Conservation (phyloP, 2,329 filamentous ascomycete species). For the Fusarium liriodendri region DNA sequence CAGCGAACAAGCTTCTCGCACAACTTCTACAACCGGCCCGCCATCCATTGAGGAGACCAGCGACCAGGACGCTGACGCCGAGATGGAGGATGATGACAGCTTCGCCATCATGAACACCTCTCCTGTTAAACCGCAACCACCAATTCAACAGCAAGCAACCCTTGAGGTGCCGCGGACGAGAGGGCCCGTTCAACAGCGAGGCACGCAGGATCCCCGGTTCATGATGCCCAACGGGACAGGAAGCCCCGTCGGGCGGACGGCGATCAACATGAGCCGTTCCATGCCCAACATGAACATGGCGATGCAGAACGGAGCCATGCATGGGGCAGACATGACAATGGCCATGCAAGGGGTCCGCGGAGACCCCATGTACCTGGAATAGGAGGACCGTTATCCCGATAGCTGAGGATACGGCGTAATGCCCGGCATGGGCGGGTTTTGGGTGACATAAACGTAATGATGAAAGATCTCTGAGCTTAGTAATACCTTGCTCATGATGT, state of each 20-base stretch:
- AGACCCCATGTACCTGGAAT: slow-evolving; percentile 66
- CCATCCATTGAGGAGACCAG: slow-evolving; percentile 60
- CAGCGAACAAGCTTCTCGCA: slow-evolving; percentile 50
- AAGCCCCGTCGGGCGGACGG: slow-evolving; percentile 50
- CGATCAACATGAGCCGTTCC: slow-evolving; percentile 56
- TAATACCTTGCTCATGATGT: slow-evolving; percentile 42
- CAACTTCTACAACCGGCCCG: slow-evolving; percentile 50
- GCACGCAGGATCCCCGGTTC: slow-evolving; percentile 53
- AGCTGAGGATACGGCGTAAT: slow-evolving; percentile 13
- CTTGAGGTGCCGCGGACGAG: slow-evolving; percentile 59
- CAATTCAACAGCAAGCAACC: slow-evolving; percentile 54
- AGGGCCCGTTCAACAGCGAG: slow-evolving; percentile 49
- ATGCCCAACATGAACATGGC: slow-evolving; percentile 60
- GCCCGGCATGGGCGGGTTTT: slow-evolving; percentile 3
- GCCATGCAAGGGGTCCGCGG: slow-evolving; percentile 58
- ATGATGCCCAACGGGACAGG: slow-evolving; percentile 56
- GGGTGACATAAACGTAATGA: slow-evolving; percentile 45
- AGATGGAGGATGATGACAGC: slow-evolving; percentile 70
- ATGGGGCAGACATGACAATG: slow-evolving; percentile 57
- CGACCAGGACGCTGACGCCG: slow-evolving; percentile 56
- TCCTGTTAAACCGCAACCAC: slow-evolving; percentile 51
- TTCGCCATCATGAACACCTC: slow-evolving; percentile 63
- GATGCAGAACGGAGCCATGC: slow-evolving; percentile 54
- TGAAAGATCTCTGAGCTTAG: slow-evolving; percentile 41
- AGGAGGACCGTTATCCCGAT: slow-evolving; percentile 25